A percentile compares a stretch with the other conserved stretches of the same genome.
Evolutionary conservation across 2,329 filamentous ascomycete genomes (phyloP).

Genomic region (Trichoderma koningiopsis): DNA sequence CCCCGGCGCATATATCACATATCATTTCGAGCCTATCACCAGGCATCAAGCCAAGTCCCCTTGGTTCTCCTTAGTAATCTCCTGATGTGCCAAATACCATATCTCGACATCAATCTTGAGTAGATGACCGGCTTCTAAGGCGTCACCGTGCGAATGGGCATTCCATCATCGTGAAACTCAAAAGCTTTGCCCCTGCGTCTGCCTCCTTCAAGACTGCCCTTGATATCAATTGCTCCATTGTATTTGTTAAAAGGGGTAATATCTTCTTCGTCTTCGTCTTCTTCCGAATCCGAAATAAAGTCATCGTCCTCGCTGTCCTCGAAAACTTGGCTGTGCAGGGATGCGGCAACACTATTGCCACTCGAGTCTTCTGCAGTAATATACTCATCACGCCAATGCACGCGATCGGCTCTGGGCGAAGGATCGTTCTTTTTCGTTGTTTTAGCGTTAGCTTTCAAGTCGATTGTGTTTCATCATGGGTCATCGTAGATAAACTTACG

Average conservation of each 20-base stretch:
- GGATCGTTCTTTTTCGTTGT: not conserved
- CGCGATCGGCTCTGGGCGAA: not conserved
- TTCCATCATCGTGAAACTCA: slow-evolving; percentile 20
- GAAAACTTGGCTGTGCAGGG: slow-evolving; percentile 18
- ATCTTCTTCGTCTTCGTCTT: slow-evolving; percentile 1
- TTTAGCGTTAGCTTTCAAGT: not conserved
- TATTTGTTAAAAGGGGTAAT: not conserved
- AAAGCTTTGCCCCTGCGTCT: not conserved
- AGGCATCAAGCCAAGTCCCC: not conserved
- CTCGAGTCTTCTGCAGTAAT: not conserved
- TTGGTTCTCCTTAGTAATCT: not conserved
- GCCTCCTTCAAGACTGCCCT: not conserved
- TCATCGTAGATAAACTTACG: not conserved
- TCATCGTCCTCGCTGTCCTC: slow-evolving; percentile 19
- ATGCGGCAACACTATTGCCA: not conserved
- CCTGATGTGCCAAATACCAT: too few species aligned
- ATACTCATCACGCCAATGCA: not conserved
- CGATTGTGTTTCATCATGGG: not conserved
- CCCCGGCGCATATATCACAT: not conserved
- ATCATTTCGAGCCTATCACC: not conserved
- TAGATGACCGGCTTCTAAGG: not conserved
- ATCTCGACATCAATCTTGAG: not conserved
- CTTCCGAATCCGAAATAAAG: not conserved
- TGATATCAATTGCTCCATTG: slow-evolving; percentile 7
- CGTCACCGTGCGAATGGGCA: slow-evolving; percentile 11